Conservation (phyloP, 306 rosid genomes). For the Prosopis cineraria region DNA sequence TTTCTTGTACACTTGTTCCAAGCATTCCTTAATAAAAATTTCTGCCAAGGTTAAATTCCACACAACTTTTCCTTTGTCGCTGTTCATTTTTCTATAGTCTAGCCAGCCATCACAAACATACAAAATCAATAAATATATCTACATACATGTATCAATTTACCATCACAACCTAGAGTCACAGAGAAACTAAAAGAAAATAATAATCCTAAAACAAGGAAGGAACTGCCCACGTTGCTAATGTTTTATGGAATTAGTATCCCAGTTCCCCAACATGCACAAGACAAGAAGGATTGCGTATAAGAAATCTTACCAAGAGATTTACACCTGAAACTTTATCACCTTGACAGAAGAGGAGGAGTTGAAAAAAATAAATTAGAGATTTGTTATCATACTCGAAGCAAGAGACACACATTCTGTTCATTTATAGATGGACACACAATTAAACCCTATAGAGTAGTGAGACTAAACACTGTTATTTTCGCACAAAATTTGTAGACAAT, state of each 20-base stretch:
- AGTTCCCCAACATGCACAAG: slow-evolving; percentile 47
- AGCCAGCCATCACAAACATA: too few relatives aligned
- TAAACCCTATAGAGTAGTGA: slow-evolving; percentile 4
- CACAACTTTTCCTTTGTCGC: too few relatives aligned
- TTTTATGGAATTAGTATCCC: slow-evolving; percentile 40
- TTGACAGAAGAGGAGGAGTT: slow-evolving; percentile 30
- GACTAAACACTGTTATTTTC: slow-evolving; percentile 1
- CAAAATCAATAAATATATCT: too few relatives aligned
- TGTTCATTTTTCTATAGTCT: too few relatives aligned
- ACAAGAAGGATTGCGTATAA: slow-evolving; percentile 42
- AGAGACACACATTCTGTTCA: slow-evolving; percentile 25
- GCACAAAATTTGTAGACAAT: not conserved
- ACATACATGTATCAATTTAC: too few relatives aligned
- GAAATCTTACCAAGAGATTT: slow-evolving; percentile 40
- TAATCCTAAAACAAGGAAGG: not conserved
- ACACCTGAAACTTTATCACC: slow-evolving; percentile 43
- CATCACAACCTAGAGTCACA: not conserved
- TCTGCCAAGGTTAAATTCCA: too few relatives aligned
- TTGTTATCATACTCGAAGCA: slow-evolving; percentile 22
- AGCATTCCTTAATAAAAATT: too few relatives aligned
- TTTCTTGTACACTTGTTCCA: too few relatives aligned
- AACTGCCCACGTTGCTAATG: not conserved
- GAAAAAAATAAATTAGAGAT: slow-evolving; percentile 32
- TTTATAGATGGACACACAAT: slow-evolving; percentile 20
- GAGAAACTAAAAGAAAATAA: not conserved